These are phyloP conservation scores for Lotus japonicus DNA, from an alignment of 306 rosid genomes.

Conservation along the genomic window DNA sequence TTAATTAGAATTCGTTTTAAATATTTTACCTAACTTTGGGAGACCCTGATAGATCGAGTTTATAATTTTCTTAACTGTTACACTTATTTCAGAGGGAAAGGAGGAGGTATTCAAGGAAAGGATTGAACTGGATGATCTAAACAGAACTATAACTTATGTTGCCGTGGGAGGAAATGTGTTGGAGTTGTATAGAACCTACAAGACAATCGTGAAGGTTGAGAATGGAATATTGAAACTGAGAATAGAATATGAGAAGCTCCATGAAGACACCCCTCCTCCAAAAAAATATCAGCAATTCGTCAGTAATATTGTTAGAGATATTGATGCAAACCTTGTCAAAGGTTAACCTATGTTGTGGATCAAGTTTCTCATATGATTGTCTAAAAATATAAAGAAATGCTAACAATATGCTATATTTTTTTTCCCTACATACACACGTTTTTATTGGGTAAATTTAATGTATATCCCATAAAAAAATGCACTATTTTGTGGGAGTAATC, in stretches of 20 bases:
- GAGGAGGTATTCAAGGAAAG: slow-evolving; percentile 20
- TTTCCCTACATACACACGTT: too few relatives aligned
- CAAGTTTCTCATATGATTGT: neutral
- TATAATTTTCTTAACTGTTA: neutral
- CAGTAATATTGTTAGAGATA: slow-evolving; percentile 12
- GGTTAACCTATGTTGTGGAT: neutral
- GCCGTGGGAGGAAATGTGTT: slow-evolving; percentile 23
- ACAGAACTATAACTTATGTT: slow-evolving; percentile 17
- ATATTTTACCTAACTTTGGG: too few relatives aligned
- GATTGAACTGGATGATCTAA: slow-evolving; percentile 13
- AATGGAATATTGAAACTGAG: slow-evolving; percentile 5
- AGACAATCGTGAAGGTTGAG: slow-evolving; percentile 15
- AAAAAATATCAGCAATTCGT: slow-evolving; percentile 17
- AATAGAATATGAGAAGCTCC: slow-evolving; percentile 20
- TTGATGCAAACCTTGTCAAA: slow-evolving; percentile 18
- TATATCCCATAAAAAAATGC: too few relatives aligned
- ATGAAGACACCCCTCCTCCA: slow-evolving; percentile 11
- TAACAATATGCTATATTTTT: too few relatives aligned
- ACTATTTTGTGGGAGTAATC: too few relatives aligned
- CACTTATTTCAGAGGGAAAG: slow-evolving; percentile 8
- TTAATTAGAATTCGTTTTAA: too few relatives aligned
- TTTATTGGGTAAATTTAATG: too few relatives aligned
- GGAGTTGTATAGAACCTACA: slow-evolving; percentile 17
- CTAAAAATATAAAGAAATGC: neutral
- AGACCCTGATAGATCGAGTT: neutral